phyloP scores from a whole-genome alignment of 73 alveolate species.

The Tetrahymena elliotti region DNA sequence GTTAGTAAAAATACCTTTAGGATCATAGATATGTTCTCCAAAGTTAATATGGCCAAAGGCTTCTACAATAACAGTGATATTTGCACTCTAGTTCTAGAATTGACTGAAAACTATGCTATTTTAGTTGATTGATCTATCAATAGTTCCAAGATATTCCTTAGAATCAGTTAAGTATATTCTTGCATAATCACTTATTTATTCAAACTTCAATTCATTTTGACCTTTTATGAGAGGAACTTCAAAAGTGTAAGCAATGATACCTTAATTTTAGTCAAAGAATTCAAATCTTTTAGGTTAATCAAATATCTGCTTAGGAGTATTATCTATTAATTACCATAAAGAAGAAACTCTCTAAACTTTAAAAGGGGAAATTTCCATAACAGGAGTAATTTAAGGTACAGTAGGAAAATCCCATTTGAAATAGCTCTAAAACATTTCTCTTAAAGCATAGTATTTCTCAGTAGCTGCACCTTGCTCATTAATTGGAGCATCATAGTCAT shows the following conservation, averaged over 20 bases:
- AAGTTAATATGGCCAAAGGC: neutral
- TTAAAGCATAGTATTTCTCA: neutral
- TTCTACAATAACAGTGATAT: neutral
- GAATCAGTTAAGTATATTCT: neutral
- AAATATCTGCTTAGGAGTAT: neutral
- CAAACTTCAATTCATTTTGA: neutral
- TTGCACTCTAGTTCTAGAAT: neutral
- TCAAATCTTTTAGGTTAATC: neutral
- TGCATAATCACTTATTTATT: neutral
- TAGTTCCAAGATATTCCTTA: neutral
- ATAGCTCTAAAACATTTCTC: neutral
- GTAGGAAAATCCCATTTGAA: neutral
- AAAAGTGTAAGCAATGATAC: neutral
- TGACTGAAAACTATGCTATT: neutral
- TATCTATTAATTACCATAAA: neutral
- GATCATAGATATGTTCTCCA: neutral
- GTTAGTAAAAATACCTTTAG: neutral
- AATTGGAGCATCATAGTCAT: neutral
- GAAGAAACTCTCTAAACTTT: neutral
- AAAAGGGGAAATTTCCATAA: neutral
- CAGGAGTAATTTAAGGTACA: neutral
- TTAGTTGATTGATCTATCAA: neutral
- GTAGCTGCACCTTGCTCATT: neutral
- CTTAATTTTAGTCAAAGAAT: neutral
- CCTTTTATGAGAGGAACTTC: neutral